A percentile compares a stretch with the other conserved stretches of the same genome.
phyloP scores from a whole-genome alignment of 2,329 filamentous ascomycete genomes.

The Xylariaceae sp. region DNA sequence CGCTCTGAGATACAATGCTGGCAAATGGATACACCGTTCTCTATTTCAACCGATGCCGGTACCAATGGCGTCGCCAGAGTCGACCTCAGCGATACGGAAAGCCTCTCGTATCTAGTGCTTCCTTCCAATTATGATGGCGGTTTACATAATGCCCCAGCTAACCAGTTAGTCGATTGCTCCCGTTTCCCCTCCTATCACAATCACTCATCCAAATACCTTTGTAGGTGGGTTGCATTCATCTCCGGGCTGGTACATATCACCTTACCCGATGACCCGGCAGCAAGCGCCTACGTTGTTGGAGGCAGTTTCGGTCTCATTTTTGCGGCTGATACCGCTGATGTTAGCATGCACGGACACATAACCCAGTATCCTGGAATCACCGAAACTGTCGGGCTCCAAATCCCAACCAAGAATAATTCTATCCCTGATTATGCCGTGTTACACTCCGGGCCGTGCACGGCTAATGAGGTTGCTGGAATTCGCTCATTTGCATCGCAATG shows the following conservation, averaged over 20 bases:
- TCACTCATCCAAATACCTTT: not conserved
- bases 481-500: constrained; percentile 1
- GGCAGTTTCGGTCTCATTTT: constrained; percentile 40
- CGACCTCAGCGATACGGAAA: constrained; percentile 31
- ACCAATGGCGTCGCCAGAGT: constrained; percentile 29
- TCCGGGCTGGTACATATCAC: constrained; percentile 40
- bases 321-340: constrained; percentile 38
- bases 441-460: constrained; percentile 36
- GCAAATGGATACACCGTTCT: constrained; percentile 37
- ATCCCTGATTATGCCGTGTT: constrained; percentile 38
- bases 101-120: constrained; percentile 34
- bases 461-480: constrained; percentile 16
- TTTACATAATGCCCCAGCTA: constrained; percentile 38
- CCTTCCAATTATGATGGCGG: constrained; percentile 37
- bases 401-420: constrained; percentile 33
- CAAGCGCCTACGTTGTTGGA: constrained; percentile 34
- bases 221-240: constrained; percentile 35
- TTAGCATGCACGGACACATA: constrained; percentile 38
- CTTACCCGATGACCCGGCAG: constrained; percentile 33
- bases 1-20: constrained; percentile 41
- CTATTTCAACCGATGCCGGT: constrained; percentile 30
- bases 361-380: constrained; percentile 39
- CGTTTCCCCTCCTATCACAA: not conserved
- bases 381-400: constrained; percentile 34
- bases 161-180: constrained; percentile 34